These are phyloP conservation scores for Claviceps spartinae DNA, from an alignment of 2,329 filamentous ascomycete genomes.

Conservation along the genomic window DNA sequence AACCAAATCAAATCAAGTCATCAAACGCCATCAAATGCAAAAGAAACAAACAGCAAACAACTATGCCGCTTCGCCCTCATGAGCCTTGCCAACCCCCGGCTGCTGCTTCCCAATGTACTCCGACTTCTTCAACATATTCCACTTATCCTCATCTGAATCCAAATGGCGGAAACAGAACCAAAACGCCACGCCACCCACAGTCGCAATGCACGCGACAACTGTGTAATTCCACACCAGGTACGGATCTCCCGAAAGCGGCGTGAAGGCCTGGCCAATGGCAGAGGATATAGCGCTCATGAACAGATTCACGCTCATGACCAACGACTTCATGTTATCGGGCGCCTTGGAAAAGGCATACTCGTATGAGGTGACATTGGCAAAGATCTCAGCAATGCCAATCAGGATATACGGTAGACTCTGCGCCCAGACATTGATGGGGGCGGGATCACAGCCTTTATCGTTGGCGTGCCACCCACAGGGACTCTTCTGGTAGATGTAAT, in stretches of 20 bases:
- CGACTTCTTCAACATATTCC: conserved; percentile 46
- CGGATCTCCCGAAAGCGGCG: conserved; percentile 47
- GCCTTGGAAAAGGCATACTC: conserved; percentile 71
- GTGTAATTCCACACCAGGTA: conserved; percentile 61
- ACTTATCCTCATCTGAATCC: conserved; percentile 52
- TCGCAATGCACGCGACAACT: conserved; percentile 46
- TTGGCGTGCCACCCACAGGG: conserved; percentile 45
- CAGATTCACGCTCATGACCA: conserved; percentile 57
- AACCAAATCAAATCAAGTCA: too few species aligned
- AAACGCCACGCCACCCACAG: conserved; percentile 49
- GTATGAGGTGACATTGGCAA: conserved; percentile 45
- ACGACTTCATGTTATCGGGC: conserved; percentile 65
- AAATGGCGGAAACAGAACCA: conserved; percentile 55
- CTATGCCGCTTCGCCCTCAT: conserved; percentile 3
- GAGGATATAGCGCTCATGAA: conserved; percentile 58
- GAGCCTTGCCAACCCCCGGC: conserved; percentile 18
- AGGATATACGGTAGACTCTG: conserved; percentile 39
- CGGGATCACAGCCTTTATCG: conserved; percentile 31
- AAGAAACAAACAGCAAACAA: not conserved
- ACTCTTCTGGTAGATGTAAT: conserved; percentile 50
- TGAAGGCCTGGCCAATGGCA: conserved; percentile 57
- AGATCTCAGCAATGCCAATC: conserved; percentile 38
- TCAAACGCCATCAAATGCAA: not conserved
- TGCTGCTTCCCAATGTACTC: conserved; percentile 27
- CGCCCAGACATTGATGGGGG: conserved; percentile 52